Conservation (phyloP, 345 rosid genomes). For the Passiflora organensis region DNA sequence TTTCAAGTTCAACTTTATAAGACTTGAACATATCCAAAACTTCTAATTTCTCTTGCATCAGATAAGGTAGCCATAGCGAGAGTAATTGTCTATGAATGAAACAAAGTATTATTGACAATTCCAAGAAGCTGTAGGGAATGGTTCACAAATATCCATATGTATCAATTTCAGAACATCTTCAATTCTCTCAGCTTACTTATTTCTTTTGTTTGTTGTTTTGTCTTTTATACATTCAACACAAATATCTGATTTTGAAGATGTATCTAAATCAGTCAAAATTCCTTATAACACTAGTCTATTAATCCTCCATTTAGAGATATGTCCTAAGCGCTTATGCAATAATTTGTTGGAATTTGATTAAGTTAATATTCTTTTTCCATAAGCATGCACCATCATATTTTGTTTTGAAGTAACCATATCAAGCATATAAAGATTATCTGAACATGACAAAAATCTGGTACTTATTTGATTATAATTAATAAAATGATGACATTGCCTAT, state of each 20-base stretch:
- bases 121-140: background rate
- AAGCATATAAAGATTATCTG: background rate
- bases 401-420: background rate
- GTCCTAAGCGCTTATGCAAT: conserved; percentile 2
- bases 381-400: background rate
- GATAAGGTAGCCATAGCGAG: conserved; percentile 6
- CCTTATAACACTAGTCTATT: background rate
- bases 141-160: background rate
- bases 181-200: background rate
- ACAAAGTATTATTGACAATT: conserved; percentile 14
- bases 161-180: background rate
- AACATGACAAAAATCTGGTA: background rate
- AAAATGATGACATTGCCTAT: background rate
- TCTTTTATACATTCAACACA: conserved; percentile 1
- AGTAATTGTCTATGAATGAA: conserved; percentile 4
- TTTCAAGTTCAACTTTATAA: conserved; percentile 8
- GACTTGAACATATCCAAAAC: background rate
- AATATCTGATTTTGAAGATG: background rate
- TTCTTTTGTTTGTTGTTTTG: conserved; percentile 1
- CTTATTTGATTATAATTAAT: background rate
- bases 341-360: background rate
- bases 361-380: background rate
- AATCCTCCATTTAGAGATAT: conserved; percentile 3
- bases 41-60: background rate
- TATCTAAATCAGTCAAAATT: background rate